A percentile compares a stretch with the other conserved stretches of the same genome.
These are phyloP conservation scores for Lathyrus tuberosus DNA, from an alignment of 306 rosid species.

Conservation along the genomic window DNA sequence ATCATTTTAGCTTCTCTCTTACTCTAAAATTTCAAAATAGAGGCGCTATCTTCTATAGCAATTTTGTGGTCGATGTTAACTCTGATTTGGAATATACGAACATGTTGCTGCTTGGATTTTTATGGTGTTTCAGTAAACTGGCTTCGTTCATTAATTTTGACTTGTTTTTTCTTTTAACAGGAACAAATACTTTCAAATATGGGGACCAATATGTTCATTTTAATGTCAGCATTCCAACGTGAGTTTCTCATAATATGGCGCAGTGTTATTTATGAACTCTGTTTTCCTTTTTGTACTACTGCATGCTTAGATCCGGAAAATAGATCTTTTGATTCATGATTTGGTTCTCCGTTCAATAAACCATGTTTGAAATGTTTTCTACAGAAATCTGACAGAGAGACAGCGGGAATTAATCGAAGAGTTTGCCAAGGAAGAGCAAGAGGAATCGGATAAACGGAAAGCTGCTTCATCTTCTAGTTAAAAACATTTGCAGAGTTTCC, in stretches of 20 bases:
- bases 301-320: too few relatives aligned
- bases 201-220: slow-evolving; percentile 96
- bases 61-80: not conserved
- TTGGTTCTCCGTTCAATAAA: too few relatives aligned
- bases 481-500: slow-evolving; percentile 27
- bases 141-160: slow-evolving; percentile 11
- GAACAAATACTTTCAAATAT: slow-evolving; percentile 64
- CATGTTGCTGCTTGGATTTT: slow-evolving; percentile 14
- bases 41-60: not conserved
- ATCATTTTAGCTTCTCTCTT: not conserved
- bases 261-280: not conserved
- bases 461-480: slow-evolving; percentile 66
- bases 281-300: not conserved
- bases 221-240: slow-evolving; percentile 88
- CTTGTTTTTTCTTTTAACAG: slow-evolving; percentile 46
- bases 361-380: not conserved
- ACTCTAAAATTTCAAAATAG: not conserved
- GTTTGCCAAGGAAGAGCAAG: slow-evolving; percentile 79
- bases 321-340: too few relatives aligned
- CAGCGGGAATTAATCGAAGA: slow-evolving; percentile 84
- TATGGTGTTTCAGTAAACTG: not conserved
- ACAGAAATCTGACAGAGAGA: slow-evolving; percentile 75
- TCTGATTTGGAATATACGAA: slow-evolving; percentile 2
- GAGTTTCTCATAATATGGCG: slow-evolving; percentile 39
- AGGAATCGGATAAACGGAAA: slow-evolving; percentile 49